Base-by-base conservation (phyloP, 345 rosid genomes). In the Euphorbia pulcherrima region DNA sequence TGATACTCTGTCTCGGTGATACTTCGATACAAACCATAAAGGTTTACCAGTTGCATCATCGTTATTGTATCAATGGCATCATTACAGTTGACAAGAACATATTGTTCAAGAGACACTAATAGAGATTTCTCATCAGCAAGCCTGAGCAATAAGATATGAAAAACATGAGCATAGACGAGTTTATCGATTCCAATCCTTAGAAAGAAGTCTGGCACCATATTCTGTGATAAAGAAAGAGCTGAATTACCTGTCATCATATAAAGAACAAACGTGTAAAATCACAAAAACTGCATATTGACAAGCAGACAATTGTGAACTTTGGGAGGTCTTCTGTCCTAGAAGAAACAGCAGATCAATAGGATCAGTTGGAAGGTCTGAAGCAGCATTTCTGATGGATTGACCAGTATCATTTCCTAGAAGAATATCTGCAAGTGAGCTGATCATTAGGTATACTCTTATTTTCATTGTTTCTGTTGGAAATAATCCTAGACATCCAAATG, bases 311-410 rank as follows among this genome's bases (percentile, higher is more conserved):
- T 84, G 81, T 65, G 68, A 69, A 78, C 80, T 82, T 55, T 74
- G 72, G 69, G 83, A 78, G 68, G 80, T 82, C 79, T 82, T 86
- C 76, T 91, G 96, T 73, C 96, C 86, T 63, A 93, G 97, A 62
- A 91, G 84, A 93, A 87, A 85, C 47, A 91, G 74, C 77, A 89
- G 71, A 74, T 90, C 98, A 59, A 63, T 83, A 68, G 97, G 98
- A 83, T 93, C 97, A 72, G 86, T 80, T 50, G 97, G 96, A 71
- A 93, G 89, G 84, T 66, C 67, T 46, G 71, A 76, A 72, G 82
- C 80, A 77, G 87, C 87, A 72, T 86, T 86, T 78, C 84, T 80
- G 71, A 93, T 83, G 66, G 65, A 74, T 68, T 83, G 69, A 63
- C 97, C 97, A 30, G 47, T 54, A 55, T 84, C 82, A 50, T 77